Percentiles rank a stretch among this genome's conserved stretches.
Evolutionary conservation across 108 stramenopile species (phyloP).

Genomic region (Pseudonitzschia pungens): DNA sequence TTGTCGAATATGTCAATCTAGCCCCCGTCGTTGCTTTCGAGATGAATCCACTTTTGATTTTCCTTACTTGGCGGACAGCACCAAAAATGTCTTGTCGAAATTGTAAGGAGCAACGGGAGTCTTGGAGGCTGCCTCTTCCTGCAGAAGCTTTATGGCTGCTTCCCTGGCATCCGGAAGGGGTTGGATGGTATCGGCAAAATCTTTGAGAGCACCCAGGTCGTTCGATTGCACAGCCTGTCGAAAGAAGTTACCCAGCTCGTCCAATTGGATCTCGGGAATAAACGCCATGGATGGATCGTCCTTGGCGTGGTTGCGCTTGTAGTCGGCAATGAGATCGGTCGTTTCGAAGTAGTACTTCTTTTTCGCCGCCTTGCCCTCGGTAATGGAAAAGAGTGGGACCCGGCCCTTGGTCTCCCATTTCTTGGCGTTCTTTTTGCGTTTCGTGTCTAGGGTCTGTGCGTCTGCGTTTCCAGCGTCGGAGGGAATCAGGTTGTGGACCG

Average conservation of each 20-base stretch:
- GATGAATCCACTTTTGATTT: neutral
- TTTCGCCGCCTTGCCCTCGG: constrained; percentile 11
- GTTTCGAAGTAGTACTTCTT: constrained; percentile 23
- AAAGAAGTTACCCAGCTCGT: constrained; percentile 18
- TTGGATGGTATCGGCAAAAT: constrained; percentile 15
- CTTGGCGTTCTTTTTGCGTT: constrained; percentile 1
- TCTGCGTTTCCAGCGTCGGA: constrained; percentile 26
- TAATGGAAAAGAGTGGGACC: constrained; percentile 29
- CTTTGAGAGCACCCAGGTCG: neutral
- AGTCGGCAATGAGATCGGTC: constrained; percentile 19
- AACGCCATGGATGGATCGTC: neutral
- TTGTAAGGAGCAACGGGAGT: constrained; percentile 10
- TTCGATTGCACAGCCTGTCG: constrained; percentile 1
- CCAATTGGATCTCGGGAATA: constrained; percentile 16
- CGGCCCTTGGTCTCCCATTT: constrained; percentile 35
- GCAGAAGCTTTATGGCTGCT: constrained; percentile 18
- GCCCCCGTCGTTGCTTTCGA: too few relatives aligned
- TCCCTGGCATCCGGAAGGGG: constrained; percentile 20
- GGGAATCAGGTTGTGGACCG: constrained; percentile 25
- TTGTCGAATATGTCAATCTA: too few relatives aligned
- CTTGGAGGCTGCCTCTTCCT: constrained; percentile 9
- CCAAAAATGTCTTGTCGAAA: constrained; percentile 32
- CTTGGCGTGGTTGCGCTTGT: constrained; percentile 1
- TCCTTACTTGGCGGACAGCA: constrained; percentile 16
- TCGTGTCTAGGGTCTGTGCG: constrained; percentile 21